These are phyloP conservation scores for Apiospora kogelbergensis DNA, from an alignment of 2,329 filamentous ascomycete species.

Conservation along the genomic window DNA sequence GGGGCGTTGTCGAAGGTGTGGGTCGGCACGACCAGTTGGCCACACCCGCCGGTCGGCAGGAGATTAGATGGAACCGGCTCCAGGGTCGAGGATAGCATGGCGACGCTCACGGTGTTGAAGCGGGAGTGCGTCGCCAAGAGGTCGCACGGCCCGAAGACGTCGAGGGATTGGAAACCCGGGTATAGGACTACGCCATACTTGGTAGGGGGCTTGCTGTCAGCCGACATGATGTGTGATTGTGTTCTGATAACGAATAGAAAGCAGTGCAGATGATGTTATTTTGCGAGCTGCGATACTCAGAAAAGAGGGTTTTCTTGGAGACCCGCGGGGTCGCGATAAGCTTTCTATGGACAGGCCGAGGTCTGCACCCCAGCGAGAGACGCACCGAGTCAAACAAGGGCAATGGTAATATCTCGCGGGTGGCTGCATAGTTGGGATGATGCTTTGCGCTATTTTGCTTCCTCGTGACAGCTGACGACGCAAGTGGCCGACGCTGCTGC, in stretches of 20 bases:
- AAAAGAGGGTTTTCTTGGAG: not conserved
- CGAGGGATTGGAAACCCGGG: slow-evolving; percentile 44
- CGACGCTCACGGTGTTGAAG: slow-evolving; percentile 37
- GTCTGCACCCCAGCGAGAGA: not conserved
- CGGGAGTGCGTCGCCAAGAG: slow-evolving; percentile 41
- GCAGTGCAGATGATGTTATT: not conserved
- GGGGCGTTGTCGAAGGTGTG: slow-evolving; percentile 54
- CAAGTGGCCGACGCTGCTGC: not conserved
- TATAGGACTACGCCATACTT: slow-evolving; percentile 45
- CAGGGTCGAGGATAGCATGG: slow-evolving; percentile 40
- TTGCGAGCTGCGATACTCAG: not conserved
- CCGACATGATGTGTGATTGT: not conserved
- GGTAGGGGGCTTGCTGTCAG: slow-evolving; percentile 17
- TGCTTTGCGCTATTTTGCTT: not conserved
- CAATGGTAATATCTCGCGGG: not conserved
- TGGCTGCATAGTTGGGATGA: not conserved
- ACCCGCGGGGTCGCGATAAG: not conserved
- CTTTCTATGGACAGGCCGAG: not conserved
- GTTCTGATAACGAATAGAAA: not conserved
- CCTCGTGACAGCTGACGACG: not conserved
- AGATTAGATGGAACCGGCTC: slow-evolving; percentile 40
- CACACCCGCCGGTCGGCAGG: slow-evolving; percentile 28
- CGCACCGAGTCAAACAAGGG: not conserved
- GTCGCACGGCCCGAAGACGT: slow-evolving; percentile 48
- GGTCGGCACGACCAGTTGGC: slow-evolving; percentile 38